Evolutionary conservation across 352 stramenopile genomes (phyloP).

Genomic region (Elongisporangium undulatum): DNA sequence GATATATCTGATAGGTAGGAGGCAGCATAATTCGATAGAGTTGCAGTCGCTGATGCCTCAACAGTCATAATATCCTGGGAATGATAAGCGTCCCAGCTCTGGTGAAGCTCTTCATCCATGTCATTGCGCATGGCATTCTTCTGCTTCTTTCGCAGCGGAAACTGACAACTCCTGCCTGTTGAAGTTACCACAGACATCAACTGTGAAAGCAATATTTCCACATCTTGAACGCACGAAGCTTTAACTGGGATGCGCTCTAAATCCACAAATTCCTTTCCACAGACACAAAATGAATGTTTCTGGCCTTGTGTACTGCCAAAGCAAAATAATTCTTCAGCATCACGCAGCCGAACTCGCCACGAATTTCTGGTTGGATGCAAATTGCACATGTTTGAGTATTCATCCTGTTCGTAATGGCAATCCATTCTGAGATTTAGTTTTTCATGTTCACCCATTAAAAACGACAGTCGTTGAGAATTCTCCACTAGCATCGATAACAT

Average conservation of each 20-base stretch:
- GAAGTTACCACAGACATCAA: too few species aligned
- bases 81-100: background rate
- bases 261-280: too few species aligned
- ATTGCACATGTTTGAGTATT: conserved; percentile 4
- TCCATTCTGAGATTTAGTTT: background rate
- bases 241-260: too few species aligned
- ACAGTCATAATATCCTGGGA: background rate
- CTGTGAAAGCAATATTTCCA: too few species aligned
- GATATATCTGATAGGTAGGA: background rate
- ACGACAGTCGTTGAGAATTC: conserved; percentile 22
- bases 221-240: too few species aligned
- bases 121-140: background rate
- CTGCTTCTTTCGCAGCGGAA: background rate
- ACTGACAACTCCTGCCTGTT: too few species aligned
- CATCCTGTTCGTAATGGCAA: conserved; percentile 15
- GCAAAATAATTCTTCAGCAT: background rate
- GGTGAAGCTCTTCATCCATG: background rate
- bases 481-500: conserved; percentile 19
- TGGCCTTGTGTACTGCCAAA: too few species aligned
- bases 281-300: too few species aligned
- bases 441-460: conserved; percentile 12
- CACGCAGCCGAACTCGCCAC: background rate
- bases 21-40: background rate
- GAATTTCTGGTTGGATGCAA: background rate
- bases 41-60: background rate